Conservation (phyloP, 2,329 filamentous ascomycete species). For the Fonsecaea nubica region DNA sequence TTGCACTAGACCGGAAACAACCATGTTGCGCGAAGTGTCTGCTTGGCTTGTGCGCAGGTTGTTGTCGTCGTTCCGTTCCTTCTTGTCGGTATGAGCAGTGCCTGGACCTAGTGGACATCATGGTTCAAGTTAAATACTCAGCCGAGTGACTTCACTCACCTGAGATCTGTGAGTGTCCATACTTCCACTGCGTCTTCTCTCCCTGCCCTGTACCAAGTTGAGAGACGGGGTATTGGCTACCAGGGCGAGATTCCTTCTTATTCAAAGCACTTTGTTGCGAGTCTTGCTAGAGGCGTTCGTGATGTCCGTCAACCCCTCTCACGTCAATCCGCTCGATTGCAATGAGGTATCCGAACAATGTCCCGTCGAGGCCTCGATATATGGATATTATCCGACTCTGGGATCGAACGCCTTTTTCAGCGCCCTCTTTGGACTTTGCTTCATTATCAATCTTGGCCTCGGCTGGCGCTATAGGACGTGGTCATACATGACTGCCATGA, state of each 20-base stretch:
- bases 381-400: constrained; percentile 61
- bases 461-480: constrained; percentile 62
- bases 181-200: not conserved
- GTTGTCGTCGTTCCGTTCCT: not conserved
- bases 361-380: constrained; percentile 56
- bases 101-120: not conserved
- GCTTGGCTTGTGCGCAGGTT: not conserved
- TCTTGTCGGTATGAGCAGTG: not conserved
- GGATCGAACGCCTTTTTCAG: constrained; percentile 61
- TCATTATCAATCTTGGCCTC: constrained; percentile 56
- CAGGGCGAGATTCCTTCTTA: not conserved
- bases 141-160: not conserved
- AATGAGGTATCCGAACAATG: constrained; percentile 48
- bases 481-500: constrained; percentile 59
- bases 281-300: not conserved
- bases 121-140: not conserved
- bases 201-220: not conserved
- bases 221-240: not conserved
- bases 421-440: constrained; percentile 58
- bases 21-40: constrained; percentile 2
- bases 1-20: not conserved
- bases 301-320: constrained; percentile 25
- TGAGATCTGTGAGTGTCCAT: not conserved
- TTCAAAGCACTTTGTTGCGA: constrained; percentile 4
- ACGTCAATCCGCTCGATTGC: constrained; percentile 35